Evolutionary conservation across 306 rosid species (phyloP), one percentile per base, ranked within the genome.

Genomic region (Hippophae tibetana): DNA sequence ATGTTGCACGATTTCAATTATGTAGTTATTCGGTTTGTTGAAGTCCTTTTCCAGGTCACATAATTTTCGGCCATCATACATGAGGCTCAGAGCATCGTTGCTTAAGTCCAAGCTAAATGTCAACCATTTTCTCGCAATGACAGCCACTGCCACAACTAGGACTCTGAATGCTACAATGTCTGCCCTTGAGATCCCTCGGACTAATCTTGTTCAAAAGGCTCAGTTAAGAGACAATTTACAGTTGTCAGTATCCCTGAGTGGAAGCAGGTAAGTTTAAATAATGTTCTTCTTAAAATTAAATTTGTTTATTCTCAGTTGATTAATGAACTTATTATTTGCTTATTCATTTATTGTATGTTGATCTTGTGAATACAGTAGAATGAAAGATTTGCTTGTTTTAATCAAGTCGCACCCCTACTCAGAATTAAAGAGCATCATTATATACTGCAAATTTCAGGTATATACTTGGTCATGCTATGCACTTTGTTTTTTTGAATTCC

Each of bases 381-480:
- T 76, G 92, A 90, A 90, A 79, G 96, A 90, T 73, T 78, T 87
- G 42, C 72, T 85, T 83, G 65, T 5, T 66, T 59, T 90, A 76
- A 74, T 90, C 46, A 85, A 85, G 79, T 85, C 92, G 71, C 63
- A 92, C 68, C 86, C 98, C 46, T 81, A 83, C 52, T 48, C 7
- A 27, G 95, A 83, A 73, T 83, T 79, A 75, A 78, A 72, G 68
- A 85, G 96, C 79, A 83, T 90, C 78, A 90, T 90, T 65, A 47
- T 90, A 79, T 85, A 90, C 81, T 87, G 96, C 89, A 90, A 90
- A 68, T 90, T 85, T 81, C 96, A 85, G 96, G 98, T 87, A 70
- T 47, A 79, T 42, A 13, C 58, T n/a, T 31, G 3, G 62, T 67
- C 31, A 66, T 49, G 43, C 5, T 23, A 57, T 62, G 67, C 70